Conservation (phyloP, 2,329 filamentous ascomycete species). For the Colletotrichum costaricense region DNA sequence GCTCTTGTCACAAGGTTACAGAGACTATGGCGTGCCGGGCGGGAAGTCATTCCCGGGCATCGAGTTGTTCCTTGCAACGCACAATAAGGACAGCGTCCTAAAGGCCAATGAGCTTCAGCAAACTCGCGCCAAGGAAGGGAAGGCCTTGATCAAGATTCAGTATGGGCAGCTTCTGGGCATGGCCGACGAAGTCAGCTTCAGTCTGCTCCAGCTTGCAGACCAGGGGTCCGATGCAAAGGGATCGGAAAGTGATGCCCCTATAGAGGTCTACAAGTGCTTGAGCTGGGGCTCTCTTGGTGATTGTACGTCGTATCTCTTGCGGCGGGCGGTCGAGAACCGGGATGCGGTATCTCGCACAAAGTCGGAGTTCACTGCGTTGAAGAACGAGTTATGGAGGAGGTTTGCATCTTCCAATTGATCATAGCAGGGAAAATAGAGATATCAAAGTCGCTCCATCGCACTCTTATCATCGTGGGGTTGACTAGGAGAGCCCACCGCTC, state of each 20-base stretch:
- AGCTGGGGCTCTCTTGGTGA: constrained; percentile 5
- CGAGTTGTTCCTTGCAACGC: constrained; percentile 80
- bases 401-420: neutral
- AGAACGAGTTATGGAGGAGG: neutral
- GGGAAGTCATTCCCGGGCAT: constrained; percentile 64
- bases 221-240: neutral
- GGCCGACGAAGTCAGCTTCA: constrained; percentile 90
- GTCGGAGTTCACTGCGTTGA: neutral
- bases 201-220: constrained; percentile 52
- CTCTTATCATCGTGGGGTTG: neutral
- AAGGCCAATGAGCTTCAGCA: constrained; percentile 72
- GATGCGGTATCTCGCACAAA: neutral
- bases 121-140: constrained; percentile 58
- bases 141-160: constrained; percentile 52
- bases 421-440: neutral
- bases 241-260: neutral
- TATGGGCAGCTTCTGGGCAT: constrained; percentile 66
- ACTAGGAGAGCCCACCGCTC: neutral
- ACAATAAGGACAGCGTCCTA: constrained; percentile 68
- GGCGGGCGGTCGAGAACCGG: constrained; percentile 12
- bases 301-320: neutral
- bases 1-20: constrained; percentile 74
- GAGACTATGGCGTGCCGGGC: constrained; percentile 41
- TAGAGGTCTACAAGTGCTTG: neutral
- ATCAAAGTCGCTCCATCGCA: neutral